Evolutionary conservation across 176 grass and related monocot genomes (phyloP), one percentile per base, ranked within the genome.

Genomic region (Lolium perenne): DNA sequence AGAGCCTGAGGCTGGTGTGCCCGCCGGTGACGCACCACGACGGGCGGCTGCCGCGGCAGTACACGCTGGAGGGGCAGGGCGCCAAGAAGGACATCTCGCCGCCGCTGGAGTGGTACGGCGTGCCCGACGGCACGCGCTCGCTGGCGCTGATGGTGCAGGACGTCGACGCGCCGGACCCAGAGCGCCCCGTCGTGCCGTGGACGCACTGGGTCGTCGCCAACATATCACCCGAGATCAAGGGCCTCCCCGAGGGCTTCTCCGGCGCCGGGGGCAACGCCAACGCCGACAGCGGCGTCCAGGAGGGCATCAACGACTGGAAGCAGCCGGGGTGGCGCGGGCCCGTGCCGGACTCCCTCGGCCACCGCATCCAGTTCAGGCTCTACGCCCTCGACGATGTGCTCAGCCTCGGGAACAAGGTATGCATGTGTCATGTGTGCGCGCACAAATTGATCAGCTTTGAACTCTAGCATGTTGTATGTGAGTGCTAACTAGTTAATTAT

Each of bases 251-350:
- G 88, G 92, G 97, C 0, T 94, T 96, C 81, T 94, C 94, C 38
- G 76, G 82, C 68, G 82, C 74, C 62, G 89, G 79, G 8, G 60
- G 88, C 48, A 50, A 22, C 43, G 38, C 72, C 2, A 68, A 81
- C 15, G 17, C 78, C 7, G 88, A 89, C 10, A 76, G 29, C 46
- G 81, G 77, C n/a, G 16, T 94, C 43, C 93, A 94, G 85, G 97
- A 96, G 87, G 97, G 97, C 0, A 1, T 89, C 92, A 99, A 99
- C 81, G 90, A 99, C 84, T 96, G 85, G 88, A 99, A 99, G 86
- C 88, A 91, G 78, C 92, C 84, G 14, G 92, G 94, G 1, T 94
- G 94, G 94, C 86, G 90, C 1, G 97, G 97, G 0, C 94, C 97
- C 63, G 86, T 88, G 35, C 88, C 87, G 1, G 48, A 82, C 5